These are phyloP conservation scores for Vanrija pseudolonga DNA, from an alignment of 1,284 basidiomycete species.

Conservation along the genomic window DNA sequence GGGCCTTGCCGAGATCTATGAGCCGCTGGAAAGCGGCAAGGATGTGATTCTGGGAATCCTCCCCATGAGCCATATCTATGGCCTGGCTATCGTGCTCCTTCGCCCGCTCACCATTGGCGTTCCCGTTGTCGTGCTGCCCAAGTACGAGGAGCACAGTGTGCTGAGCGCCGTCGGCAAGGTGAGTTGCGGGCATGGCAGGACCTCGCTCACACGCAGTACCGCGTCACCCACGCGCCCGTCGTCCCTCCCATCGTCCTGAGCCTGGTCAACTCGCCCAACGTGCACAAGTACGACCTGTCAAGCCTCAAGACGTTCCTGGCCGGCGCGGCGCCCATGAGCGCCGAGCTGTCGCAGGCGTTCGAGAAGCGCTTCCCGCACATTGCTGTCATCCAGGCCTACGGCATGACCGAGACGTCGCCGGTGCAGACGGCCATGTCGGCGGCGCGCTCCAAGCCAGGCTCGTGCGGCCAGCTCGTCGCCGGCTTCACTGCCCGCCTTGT, in stretches of 20 bases:
- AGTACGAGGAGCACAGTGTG: slow-evolving; percentile 59
- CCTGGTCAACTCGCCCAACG: slow-evolving; percentile 53
- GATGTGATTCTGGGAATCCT: slow-evolving; percentile 13
- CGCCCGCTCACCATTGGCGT: slow-evolving; percentile 60
- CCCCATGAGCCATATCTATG: slow-evolving; percentile 18
- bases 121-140: slow-evolving; percentile 63
- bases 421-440: slow-evolving; percentile 24
- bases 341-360: slow-evolving; percentile 28
- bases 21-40: not conserved
- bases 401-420: slow-evolving; percentile 53
- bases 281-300: slow-evolving; percentile 66
- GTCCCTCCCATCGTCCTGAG: slow-evolving; percentile 79
- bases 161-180: slow-evolving; percentile 65
- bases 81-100: slow-evolving; percentile 52
- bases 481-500: slow-evolving; percentile 75
- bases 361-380: slow-evolving; percentile 15
- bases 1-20: not conserved
- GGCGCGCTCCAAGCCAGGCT: slow-evolving; percentile 53
- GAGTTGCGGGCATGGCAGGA: slow-evolving; percentile 14
- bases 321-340: slow-evolving; percentile 76
- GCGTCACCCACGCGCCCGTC: slow-evolving; percentile 61
- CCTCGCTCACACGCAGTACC: slow-evolving; percentile 55
- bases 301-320: slow-evolving; percentile 62
- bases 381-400: slow-evolving; percentile 48
- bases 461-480: slow-evolving; percentile 68